Percentiles rank a stretch among this genome's conserved stretches.
phyloP scores from a whole-genome alignment of 345 rosid species.

The Euphorbia lathyris region DNA sequence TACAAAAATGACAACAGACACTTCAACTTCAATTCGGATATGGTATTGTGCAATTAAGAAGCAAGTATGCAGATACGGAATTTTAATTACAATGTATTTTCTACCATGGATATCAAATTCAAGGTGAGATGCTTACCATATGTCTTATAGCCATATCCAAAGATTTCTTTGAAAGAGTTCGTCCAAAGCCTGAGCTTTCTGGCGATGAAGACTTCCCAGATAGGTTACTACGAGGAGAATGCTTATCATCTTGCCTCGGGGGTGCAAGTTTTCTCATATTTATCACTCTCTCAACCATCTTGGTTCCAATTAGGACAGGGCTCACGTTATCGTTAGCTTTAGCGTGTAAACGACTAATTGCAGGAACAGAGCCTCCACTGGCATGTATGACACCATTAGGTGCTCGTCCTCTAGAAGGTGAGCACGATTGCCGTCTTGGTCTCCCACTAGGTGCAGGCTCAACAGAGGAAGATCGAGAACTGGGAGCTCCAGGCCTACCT shows the following conservation, averaged over 20 bases:
- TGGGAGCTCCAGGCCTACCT: slow-evolving; percentile 95
- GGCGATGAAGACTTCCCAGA: slow-evolving; percentile 86
- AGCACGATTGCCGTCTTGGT: slow-evolving; percentile 86
- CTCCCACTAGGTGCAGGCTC: slow-evolving; percentile 71
- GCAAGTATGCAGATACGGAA: not conserved
- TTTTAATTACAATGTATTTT: not conserved
- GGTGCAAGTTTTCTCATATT: slow-evolving; percentile 91
- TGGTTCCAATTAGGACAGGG: slow-evolving; percentile 81
- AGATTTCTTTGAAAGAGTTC: slow-evolving; percentile 94
- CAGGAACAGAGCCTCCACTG: slow-evolving; percentile 95
- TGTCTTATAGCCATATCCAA: slow-evolving; percentile 98
- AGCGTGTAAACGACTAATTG: slow-evolving; percentile 58
- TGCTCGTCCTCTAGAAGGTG: slow-evolving; percentile 87
- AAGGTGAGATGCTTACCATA: slow-evolving; percentile 58
- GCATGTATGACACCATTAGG: slow-evolving; percentile 51
- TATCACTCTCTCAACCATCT: slow-evolving; percentile 95
- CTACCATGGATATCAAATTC: not conserved
- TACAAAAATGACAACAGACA: not conserved
- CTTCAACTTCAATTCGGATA: not conserved
- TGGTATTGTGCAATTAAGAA: not conserved
- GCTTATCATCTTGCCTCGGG: slow-evolving; percentile 73
- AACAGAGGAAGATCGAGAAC: slow-evolving; percentile 79
- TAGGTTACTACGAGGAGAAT: slow-evolving; percentile 67
- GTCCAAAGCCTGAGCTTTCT: slow-evolving; percentile 87
- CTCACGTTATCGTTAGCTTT: slow-evolving; percentile 70